Evolutionary conservation across 1,284 basidiomycete species (phyloP), one percentile per base, ranked within the genome.

Genomic region (Marasmius tenuissimus): DNA sequence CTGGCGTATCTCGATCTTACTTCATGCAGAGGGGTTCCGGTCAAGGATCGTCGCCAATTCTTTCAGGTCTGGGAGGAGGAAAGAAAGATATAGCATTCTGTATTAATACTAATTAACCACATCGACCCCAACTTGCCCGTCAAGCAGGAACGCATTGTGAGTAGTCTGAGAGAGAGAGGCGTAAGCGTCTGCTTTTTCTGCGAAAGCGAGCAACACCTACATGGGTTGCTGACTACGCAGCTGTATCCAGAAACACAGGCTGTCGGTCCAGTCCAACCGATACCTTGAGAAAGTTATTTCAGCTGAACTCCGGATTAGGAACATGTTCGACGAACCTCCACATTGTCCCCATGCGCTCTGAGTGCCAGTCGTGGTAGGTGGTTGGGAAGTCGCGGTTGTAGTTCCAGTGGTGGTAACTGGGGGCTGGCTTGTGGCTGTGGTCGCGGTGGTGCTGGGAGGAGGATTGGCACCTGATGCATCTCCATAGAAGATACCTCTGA

Each of bases 21-120:
- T 0, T 85, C 86, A 61, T 91, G 89, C 65, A 80, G 88, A 59
- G 83, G 88, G 4, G 78, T 91, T 56, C 77, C 67, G 14, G 77
- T 89, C 4, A 76, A 76, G 2, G 84, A 89, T 63, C 76, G 89
- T 35, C 76, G 88, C 22, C 78, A 9, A 20, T 37, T 27, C 35
- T 37, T 59, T 34, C 58, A 85, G 84, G 77, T 79, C 27, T 86
- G 84, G 83, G 74, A 79, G 63, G 70, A 70, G 39, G 74, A 78
- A 61, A 67, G 58, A 49, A 63, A 49, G 14, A 5, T 20, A 16
- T 11, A 45, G 8, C n/a, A 34, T 22, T 70, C 66, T 67, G 57
- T 63, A 58, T 18, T 6, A 42, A n/a, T 42, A 2, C 11, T n/a
- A 42, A 42, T 42, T 42, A 6, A 12, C 40, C n/a, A n/a, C n/a